These are phyloP conservation scores for Lepidium africanum DNA, from an alignment of 345 rosid genomes.

Conservation along the genomic window DNA sequence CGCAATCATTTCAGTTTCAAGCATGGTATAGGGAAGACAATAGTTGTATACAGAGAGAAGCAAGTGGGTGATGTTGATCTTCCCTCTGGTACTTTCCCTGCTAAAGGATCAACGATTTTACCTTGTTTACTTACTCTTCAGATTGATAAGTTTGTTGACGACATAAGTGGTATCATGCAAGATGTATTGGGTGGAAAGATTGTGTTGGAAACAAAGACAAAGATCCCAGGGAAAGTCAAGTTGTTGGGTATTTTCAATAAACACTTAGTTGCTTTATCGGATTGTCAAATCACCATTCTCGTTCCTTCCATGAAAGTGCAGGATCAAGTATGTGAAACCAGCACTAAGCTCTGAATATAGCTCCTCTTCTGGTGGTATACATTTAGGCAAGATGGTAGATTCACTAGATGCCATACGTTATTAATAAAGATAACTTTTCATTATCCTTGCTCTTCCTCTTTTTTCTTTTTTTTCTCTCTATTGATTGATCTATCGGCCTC, in stretches of 20 bases:
- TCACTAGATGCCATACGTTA: background rate
- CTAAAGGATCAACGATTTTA: conserved; percentile 19
- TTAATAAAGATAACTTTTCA: background rate
- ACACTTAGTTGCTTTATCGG: conserved; percentile 31
- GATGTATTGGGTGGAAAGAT: conserved; percentile 33
- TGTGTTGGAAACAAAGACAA: conserved; percentile 29
- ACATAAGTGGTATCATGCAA: conserved; percentile 8
- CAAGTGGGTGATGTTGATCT: conserved; percentile 39
- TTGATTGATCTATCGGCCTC: too few relatives aligned
- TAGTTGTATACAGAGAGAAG: conserved; percentile 18
- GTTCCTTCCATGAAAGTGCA: conserved; percentile 28
- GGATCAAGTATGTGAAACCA: conserved; percentile 33
- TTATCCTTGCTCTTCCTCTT: background rate
- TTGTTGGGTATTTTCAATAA: conserved; percentile 34
- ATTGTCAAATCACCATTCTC: conserved; percentile 28
- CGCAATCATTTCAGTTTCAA: conserved; percentile 33
- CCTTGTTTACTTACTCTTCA: conserved; percentile 30
- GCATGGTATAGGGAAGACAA: conserved; percentile 36
- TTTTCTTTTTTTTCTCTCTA: too few relatives aligned
- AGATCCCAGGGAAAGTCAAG: conserved; percentile 40
- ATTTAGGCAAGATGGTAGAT: background rate
- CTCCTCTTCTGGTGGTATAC: background rate
- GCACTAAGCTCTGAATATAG: conserved; percentile 21
- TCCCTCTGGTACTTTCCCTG: conserved; percentile 27
- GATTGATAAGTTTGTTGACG: conserved; percentile 25